Base-by-base conservation (phyloP, 2,329 filamentous ascomycete species). In the Chaetomiaceae sp. region DNA sequence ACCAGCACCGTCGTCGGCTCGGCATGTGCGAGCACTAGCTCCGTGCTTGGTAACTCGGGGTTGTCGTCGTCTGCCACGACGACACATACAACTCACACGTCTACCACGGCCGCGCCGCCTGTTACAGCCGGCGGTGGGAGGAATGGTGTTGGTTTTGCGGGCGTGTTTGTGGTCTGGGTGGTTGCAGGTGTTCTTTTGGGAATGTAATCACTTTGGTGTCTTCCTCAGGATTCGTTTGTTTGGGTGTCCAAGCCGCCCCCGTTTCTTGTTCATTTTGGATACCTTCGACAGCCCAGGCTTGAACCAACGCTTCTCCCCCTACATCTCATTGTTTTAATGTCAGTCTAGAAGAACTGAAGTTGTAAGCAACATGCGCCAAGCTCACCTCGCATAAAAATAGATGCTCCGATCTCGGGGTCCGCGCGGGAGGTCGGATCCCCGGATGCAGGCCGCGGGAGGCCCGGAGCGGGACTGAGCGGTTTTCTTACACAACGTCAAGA, bases 361-460 rank as follows among this genome's bases (percentile, higher is more conserved):
- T 37, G 45, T 22, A 29, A 29, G 8, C 7, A 22, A 19, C n/a
- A 19, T 20, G n/a, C 2, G 47, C 38, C 47, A 27, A 43, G 20
- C 36, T 31, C 22, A 15, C 19, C 23, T 39, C 39, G 38, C 33
- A 33, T 46, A 38, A 46, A 46, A 33, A 19, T 25, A n/a, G n/a
- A 9, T 19, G 22, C 51, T 53, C 51, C 51, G 51, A 48, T 53
- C 31, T 53, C 51, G 53, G 53, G 52, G 2, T n/a, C 17, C 31
- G 38, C 27, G 40, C 25, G 25, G 47, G 36, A 39, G 31, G 33
- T 20, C 27, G 46, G 46, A 14, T 17, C 9, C 31, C 40, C 36
- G 43, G 48, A 38, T 34, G 49, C 36, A 29, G 40, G 27, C n/a
- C 27, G 19, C 17, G 27, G 42, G 38, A n/a, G 31, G n/a, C n/a